Base-by-base conservation (phyloP, 805 yeast genomes). In the Monosporozyma siamensis region DNA sequence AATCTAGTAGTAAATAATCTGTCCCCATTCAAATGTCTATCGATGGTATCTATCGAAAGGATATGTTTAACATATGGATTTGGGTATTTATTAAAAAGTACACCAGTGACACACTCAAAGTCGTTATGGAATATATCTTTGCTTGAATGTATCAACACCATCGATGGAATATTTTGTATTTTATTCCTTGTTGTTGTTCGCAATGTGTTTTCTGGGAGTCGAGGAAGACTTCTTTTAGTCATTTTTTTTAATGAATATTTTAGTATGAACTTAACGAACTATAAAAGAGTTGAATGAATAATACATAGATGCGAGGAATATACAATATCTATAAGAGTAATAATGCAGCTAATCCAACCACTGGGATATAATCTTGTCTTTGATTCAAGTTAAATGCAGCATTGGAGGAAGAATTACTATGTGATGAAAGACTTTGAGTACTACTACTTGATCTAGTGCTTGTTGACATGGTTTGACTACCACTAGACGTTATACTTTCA, bases 21-120 rank as follows among this genome's bases (percentile, higher is more conserved):
- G 20, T 94, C 94, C 9, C 76, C 66, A 48, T 81, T 86, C 15
- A 86, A 68, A 46, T 66, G 59, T 40, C 74, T 66, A 26, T 77
- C 77, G 12, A 89, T 57, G 2, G 95, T 83, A 59, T 89, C 97
- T 22, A 78, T 78, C 6, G 95, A 82, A 27, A 80, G 67, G 10
- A 90, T 96, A 65, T 90, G 96, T 8, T 76, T 67, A 14, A 96
- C 80, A 58, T 72, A 88, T 2, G 97, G 97, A 59, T 75, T 75
- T 3, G 78, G 78, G 50, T 80, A 80, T 51, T 81, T 67, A 64
- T 78, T 80, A 64, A 85, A 80, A 58, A 82, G 80, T 1, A 95
- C 95, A 38, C 80, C 66, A 1, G 87, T 71, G 3, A 84, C 86
- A 0, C 90, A 81, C 39, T 71, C 69, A 54, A 88, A 88, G 51